phyloP scores from a whole-genome alignment of 768 basidiomycete species.

The Arthromyces matolae region DNA sequence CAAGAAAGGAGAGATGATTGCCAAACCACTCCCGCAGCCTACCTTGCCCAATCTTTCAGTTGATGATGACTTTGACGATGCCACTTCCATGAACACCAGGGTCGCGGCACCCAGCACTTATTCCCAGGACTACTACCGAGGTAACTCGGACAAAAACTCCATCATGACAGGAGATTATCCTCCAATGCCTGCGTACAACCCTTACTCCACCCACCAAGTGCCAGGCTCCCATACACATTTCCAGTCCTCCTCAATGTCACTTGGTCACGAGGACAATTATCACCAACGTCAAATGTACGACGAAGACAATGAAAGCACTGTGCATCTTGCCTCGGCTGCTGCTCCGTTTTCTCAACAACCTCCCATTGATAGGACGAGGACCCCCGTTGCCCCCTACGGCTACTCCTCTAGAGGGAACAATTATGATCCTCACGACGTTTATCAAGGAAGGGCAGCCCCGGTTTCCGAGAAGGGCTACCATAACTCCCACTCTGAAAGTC shows the following conservation, averaged over 20 bases:
- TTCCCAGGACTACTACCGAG: slow-evolving; percentile 54
- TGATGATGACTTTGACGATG: slow-evolving; percentile 68
- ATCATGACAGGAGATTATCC: slow-evolving; percentile 44
- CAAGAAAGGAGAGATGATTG: slow-evolving; percentile 82
- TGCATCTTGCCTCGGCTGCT: slow-evolving; percentile 53
- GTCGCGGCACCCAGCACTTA: slow-evolving; percentile 51
- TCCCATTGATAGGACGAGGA: slow-evolving; percentile 29
- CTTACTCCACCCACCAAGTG: slow-evolving; percentile 55
- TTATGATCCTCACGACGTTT: slow-evolving; percentile 52
- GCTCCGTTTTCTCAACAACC: slow-evolving; percentile 54
- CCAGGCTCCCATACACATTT: slow-evolving; percentile 50
- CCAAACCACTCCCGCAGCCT: slow-evolving; percentile 84
- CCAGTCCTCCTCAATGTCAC: slow-evolving; percentile 54
- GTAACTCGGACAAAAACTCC: slow-evolving; percentile 48
- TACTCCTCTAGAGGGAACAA: slow-evolving; percentile 22
- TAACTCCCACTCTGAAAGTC: slow-evolving; percentile 10
- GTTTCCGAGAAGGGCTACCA: slow-evolving; percentile 6
- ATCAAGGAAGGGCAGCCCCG: slow-evolving; percentile 43
- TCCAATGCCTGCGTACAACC: slow-evolving; percentile 76
- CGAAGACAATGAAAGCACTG: slow-evolving; percentile 66
- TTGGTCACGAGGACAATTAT: slow-evolving; percentile 49
- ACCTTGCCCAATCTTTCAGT: slow-evolving; percentile 91
- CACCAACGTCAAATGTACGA: slow-evolving; percentile 48
- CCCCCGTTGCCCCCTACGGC: slow-evolving; percentile 15
- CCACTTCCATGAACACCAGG: slow-evolving; percentile 54